A percentile compares a stretch with the other conserved stretches of the same genome.
Evolutionary conservation across 805 yeast genomes (phyloP).

Genomic region (Spathaspora sp.): DNA sequence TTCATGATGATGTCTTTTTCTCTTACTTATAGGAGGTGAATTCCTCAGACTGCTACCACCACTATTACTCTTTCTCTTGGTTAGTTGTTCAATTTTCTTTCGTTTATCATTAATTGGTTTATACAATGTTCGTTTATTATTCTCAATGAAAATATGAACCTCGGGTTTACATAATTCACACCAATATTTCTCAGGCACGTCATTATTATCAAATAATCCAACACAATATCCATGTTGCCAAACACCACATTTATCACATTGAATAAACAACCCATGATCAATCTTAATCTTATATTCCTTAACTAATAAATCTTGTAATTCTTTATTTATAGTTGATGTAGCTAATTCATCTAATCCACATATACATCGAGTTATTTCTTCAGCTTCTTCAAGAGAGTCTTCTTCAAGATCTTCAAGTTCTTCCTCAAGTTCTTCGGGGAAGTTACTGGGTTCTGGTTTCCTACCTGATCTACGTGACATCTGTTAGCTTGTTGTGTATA

Average conservation of each 20-base stretch:
- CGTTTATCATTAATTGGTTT: constrained; percentile 39
- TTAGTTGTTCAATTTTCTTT: constrained; percentile 24
- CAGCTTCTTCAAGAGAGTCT: constrained; percentile 30
- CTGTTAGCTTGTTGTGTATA: background rate
- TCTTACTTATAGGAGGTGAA: constrained; percentile 14
- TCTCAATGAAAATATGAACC: constrained; percentile 54
- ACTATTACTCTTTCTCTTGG: constrained; percentile 9
- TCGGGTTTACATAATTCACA: constrained; percentile 91
- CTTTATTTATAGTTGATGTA: constrained; percentile 18
- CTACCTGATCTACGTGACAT: constrained; percentile 31
- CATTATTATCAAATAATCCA: constrained; percentile 68
- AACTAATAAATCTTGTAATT: constrained; percentile 21
- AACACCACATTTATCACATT: constrained; percentile 85
- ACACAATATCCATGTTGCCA: constrained; percentile 99
- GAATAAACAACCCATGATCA: constrained; percentile 67
- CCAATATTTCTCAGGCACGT: constrained; percentile 91
- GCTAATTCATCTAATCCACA: constrained; percentile 39
- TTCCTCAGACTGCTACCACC: background rate
- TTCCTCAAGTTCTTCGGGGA: constrained; percentile 15
- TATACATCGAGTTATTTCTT: constrained; percentile 40
- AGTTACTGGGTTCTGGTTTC: constrained; percentile 11
- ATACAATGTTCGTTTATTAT: constrained; percentile 31
- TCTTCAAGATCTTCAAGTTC: constrained; percentile 10
- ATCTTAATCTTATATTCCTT: constrained; percentile 33
- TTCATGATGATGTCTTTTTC: constrained; percentile 29